phyloP scores from a whole-genome alignment of 2,329 filamentous ascomycete species.

The Aspergillus awamori region DNA sequence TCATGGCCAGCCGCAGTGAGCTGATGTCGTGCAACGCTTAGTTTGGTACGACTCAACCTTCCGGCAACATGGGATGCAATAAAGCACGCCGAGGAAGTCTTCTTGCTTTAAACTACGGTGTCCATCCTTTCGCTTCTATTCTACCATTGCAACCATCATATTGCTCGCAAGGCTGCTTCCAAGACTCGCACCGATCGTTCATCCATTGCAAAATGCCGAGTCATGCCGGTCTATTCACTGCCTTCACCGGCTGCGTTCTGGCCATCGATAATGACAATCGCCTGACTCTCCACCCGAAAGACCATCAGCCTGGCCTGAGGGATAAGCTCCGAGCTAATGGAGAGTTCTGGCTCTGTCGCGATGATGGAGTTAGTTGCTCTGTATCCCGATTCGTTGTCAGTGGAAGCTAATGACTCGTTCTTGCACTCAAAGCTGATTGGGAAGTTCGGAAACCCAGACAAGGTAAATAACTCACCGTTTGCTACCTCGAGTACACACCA shows the following conservation, averaged over 20 bases:
- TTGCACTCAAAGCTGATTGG: neutral
- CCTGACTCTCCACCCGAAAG: neutral
- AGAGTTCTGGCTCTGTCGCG: slow-evolving; percentile 7
- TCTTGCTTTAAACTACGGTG: too few species aligned
- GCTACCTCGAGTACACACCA: neutral
- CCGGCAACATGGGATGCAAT: too few species aligned
- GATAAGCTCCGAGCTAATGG: slow-evolving; percentile 8
- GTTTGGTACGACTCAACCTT: too few species aligned
- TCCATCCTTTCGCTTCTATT: neutral
- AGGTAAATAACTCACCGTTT: neutral
- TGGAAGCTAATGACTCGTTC: neutral
- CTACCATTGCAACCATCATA: too few species aligned
- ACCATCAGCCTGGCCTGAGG: neutral
- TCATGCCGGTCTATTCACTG: slow-evolving; percentile 1
- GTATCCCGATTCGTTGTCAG: neutral
- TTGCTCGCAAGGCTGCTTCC: too few species aligned
- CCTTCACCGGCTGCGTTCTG: neutral
- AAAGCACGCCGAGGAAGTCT: too few species aligned
- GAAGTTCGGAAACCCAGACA: slow-evolving; percentile 10
- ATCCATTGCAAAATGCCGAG: slow-evolving; percentile 3
- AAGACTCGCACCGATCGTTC: too few species aligned
- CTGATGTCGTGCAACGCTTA: too few species aligned
- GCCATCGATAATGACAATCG: neutral
- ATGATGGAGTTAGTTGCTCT: slow-evolving; percentile 8
- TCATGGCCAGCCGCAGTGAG: too few species aligned